phyloP scores from a whole-genome alignment of 768 basidiomycete genomes.

The Psilocybe cubensis region DNA sequence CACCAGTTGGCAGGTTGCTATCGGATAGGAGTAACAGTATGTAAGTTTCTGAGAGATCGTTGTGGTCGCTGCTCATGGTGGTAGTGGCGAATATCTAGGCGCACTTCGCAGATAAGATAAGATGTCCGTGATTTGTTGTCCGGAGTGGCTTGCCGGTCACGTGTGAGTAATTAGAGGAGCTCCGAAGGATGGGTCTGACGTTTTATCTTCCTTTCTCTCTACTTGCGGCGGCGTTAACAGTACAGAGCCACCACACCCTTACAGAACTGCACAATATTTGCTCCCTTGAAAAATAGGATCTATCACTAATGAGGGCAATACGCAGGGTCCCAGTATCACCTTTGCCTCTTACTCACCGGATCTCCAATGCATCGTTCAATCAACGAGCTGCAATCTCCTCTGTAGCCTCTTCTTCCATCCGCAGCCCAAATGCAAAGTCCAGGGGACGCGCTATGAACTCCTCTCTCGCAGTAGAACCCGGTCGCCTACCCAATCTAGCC shows the following conservation, averaged over 20 bases:
- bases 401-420: slow-evolving; percentile 16
- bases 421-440: slow-evolving; percentile 15
- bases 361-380: slow-evolving; percentile 14
- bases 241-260: not conserved
- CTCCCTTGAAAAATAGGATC: not conserved
- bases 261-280: not conserved
- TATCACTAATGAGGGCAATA: slow-evolving; percentile 32
- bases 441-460: slow-evolving; percentile 36
- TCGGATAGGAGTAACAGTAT: slow-evolving; percentile 82
- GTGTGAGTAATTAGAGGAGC: slow-evolving; percentile 12
- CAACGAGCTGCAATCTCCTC: slow-evolving; percentile 22
- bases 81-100: not conserved
- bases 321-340: slow-evolving; percentile 28
- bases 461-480: slow-evolving; percentile 35
- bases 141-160: slow-evolving; percentile 11
- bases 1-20: slow-evolving; percentile 95
- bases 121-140: not conserved
- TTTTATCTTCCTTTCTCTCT: slow-evolving; percentile 12
- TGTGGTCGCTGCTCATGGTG: slow-evolving; percentile 18
- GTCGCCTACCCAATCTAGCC: slow-evolving; percentile 24
- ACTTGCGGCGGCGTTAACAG: slow-evolving; percentile 28
- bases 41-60: slow-evolving; percentile 51
- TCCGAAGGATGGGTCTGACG: slow-evolving; percentile 15
- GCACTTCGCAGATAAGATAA: slow-evolving; percentile 19
- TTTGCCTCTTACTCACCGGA: slow-evolving; percentile 14